Percentiles rank a stretch among this genome's conserved stretches.
phyloP scores from a whole-genome alignment of 768 basidiomycete genomes.

The Sutorius australiensis region DNA sequence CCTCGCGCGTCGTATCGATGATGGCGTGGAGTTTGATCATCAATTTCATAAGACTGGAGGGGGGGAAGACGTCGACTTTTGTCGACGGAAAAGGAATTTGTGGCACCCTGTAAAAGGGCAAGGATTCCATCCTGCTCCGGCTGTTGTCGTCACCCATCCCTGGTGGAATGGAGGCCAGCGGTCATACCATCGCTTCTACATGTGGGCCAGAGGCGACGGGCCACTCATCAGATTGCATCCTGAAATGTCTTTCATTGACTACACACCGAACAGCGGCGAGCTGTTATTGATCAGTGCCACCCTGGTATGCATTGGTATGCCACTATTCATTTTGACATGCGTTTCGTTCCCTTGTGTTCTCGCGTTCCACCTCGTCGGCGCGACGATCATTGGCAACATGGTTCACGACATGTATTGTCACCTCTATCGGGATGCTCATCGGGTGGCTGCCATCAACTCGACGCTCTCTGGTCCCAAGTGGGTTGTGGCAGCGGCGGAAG shows the following conservation, averaged over 20 bases:
- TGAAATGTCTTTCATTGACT: conserved; percentile 41
- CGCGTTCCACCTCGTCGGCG: conserved; percentile 22
- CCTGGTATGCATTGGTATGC: conserved; percentile 10
- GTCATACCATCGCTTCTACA: conserved; percentile 51
- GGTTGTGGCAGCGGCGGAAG: conserved; percentile 45
- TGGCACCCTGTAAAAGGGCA: conserved; percentile 33
- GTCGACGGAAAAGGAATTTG: conserved; percentile 42
- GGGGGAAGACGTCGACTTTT: conserved; percentile 62
- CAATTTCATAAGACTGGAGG: conserved; percentile 61
- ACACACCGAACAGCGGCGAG: conserved; percentile 50
- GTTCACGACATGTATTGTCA: conserved; percentile 49
- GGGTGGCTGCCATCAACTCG: conserved; percentile 32
- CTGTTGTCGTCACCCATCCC: conserved; percentile 50
- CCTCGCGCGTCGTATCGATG: conserved; percentile 43
- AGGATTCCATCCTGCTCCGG: conserved; percentile 48
- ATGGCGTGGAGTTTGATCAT: conserved; percentile 44
- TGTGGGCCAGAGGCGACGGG: conserved; percentile 59
- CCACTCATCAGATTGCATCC: conserved; percentile 47
- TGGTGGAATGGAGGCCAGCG: conserved; percentile 50
- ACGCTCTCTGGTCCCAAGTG: conserved; percentile 35
- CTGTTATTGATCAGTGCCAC: conserved; percentile 30
- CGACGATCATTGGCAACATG: conserved; percentile 40
- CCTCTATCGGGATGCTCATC: conserved; percentile 38
- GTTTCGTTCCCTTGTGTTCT: conserved; percentile 7
- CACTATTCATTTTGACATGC: conserved; percentile 14